These are phyloP conservation scores for Saccharum hybrid DNA, from an alignment of 202 grass and related monocot genomes.

Conservation along the genomic window DNA sequence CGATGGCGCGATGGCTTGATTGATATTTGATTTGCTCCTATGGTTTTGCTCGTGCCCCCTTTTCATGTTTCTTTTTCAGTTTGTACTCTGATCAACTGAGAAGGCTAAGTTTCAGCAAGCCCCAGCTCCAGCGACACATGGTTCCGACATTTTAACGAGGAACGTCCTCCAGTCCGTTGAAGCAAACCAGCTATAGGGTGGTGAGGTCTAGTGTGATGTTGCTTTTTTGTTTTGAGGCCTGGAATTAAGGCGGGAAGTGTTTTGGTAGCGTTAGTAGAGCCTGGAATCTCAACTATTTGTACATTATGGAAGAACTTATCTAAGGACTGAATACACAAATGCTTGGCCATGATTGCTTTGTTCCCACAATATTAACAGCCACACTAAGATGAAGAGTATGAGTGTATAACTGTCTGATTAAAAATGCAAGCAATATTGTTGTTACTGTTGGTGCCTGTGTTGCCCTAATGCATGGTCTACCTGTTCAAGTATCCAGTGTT, in stretches of 20 bases:
- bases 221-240: slow-evolving; percentile 41
- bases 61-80: slow-evolving; percentile 44
- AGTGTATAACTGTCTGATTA: slow-evolving; percentile 12
- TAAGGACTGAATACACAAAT: slow-evolving; percentile 47
- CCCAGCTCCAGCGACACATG: slow-evolving; percentile 44
- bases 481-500: neutral
- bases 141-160: slow-evolving; percentile 73
- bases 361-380: neutral
- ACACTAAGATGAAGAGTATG: neutral
- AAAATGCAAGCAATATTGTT: slow-evolving; percentile 16
- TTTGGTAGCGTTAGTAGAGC: slow-evolving; percentile 34
- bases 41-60: slow-evolving; percentile 48
- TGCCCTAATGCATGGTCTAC: neutral
- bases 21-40: slow-evolving; percentile 48
- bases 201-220: slow-evolving; percentile 40
- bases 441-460: neutral
- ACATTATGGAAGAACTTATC: slow-evolving; percentile 50
- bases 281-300: slow-evolving; percentile 44
- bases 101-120: slow-evolving; percentile 49
- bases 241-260: slow-evolving; percentile 36
- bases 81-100: slow-evolving; percentile 51
- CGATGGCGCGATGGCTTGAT: neutral
- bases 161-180: slow-evolving; percentile 50
- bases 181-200: slow-evolving; percentile 43
- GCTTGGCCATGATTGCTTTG: slow-evolving; percentile 26